A percentile compares a stretch with the other conserved stretches of the same genome.
Evolutionary conservation across 2,329 filamentous ascomycete species (phyloP).

Genomic region (Trichoderma arundinaceum): DNA sequence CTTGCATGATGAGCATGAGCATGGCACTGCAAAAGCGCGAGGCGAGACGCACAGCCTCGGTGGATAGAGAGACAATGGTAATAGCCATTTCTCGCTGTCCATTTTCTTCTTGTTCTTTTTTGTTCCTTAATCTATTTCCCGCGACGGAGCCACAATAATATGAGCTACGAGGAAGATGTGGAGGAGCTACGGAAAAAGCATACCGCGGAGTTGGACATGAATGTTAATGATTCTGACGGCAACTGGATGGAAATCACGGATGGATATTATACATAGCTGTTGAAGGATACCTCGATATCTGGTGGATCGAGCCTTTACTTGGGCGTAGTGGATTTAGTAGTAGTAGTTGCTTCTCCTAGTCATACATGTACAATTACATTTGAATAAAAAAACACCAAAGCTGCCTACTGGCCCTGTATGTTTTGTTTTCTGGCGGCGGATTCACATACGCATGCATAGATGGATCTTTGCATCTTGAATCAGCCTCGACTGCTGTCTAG

Average conservation of each 20-base stretch:
- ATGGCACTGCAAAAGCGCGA: background rate
- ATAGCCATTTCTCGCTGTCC: too few relatives aligned
- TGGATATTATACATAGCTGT: background rate
- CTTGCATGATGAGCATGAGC: conserved; percentile 33
- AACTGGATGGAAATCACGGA: conserved; percentile 1
- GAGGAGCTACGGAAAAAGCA: background rate
- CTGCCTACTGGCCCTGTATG: too few relatives aligned
- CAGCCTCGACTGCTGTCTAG: too few relatives aligned
- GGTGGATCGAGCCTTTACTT: background rate
- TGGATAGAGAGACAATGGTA: background rate
- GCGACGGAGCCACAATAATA: background rate
- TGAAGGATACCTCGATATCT: conserved; percentile 8
- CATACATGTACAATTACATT: background rate
- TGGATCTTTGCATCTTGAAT: too few relatives aligned
- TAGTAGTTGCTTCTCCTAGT: background rate
- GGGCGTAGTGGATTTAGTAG: too few relatives aligned
- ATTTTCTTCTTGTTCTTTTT: too few relatives aligned
- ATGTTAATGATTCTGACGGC: conserved; percentile 16
- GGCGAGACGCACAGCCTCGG: background rate
- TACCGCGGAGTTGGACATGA: conserved; percentile 23
- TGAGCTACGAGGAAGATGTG: background rate
- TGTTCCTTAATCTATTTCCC: background rate
- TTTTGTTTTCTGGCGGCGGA: too few relatives aligned
- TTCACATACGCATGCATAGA: too few relatives aligned
- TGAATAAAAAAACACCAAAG: too few relatives aligned